phyloP scores from a whole-genome alignment of 805 yeast species.

The Yarrowia hollandica region DNA sequence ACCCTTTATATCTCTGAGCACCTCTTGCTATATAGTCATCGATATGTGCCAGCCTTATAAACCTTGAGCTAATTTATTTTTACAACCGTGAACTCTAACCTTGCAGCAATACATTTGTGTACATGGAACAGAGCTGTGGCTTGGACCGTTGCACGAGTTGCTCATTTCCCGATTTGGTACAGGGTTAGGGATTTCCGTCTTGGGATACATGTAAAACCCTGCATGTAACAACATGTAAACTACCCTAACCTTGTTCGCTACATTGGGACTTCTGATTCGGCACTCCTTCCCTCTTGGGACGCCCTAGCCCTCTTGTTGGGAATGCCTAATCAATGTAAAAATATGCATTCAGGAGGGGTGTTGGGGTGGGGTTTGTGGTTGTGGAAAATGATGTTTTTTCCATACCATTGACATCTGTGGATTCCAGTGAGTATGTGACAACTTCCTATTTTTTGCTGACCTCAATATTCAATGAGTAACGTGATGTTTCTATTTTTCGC shows the following conservation, averaged over 20 bases:
- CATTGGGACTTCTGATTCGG: not conserved
- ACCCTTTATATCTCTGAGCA: conserved; percentile 10
- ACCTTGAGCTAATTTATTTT: not conserved
- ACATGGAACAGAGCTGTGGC: conserved; percentile 5
- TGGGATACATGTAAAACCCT: conserved; percentile 6
- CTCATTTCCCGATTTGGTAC: not conserved
- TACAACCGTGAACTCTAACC: not conserved
- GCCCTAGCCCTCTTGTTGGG: conserved; percentile 8
- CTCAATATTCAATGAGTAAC: not conserved
- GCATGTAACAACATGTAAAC: conserved; percentile 26
- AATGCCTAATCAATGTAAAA: not conserved
- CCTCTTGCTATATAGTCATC: conserved; percentile 13
- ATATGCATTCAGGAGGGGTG: no score
- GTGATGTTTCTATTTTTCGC: not conserved
- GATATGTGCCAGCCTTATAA: conserved; percentile 12
- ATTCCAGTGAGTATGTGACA: no score
- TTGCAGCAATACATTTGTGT: not conserved
- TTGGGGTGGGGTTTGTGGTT: no score
- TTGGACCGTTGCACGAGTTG: conserved; percentile 22
- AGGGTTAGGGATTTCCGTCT: not conserved
- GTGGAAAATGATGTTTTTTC: no score
- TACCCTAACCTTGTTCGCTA: not conserved
- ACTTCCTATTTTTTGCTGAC: not conserved
- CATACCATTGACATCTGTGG: no score
- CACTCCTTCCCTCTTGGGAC: conserved; percentile 1